Percentiles rank a stretch among this genome's conserved stretches.
phyloP scores from a whole-genome alignment of 1,284 basidiomycete genomes.

The Earliella scabrosa region DNA sequence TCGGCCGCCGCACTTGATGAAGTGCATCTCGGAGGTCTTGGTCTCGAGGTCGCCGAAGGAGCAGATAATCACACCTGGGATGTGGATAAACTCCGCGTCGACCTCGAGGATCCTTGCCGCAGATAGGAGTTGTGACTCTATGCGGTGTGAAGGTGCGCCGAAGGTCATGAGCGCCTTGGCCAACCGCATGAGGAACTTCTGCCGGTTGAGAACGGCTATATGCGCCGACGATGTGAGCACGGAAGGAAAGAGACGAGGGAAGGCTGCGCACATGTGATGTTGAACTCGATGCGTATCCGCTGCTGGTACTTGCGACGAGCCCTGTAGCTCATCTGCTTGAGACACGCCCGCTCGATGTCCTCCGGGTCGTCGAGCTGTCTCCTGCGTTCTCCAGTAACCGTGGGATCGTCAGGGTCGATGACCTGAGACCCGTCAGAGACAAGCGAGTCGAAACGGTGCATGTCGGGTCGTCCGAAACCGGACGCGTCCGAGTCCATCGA shows the following conservation, averaged over 20 bases:
- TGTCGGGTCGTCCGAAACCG: conserved; percentile 11
- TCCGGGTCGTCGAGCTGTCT: conserved; percentile 57
- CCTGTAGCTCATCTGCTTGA: conserved; percentile 68
- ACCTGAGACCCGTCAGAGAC: conserved; percentile 27
- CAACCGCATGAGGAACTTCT: conserved; percentile 66
- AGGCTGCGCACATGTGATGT: conserved; percentile 59
- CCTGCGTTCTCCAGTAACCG: conserved; percentile 33
- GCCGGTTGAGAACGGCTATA: conserved; percentile 57
- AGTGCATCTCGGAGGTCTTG: conserved; percentile 81
- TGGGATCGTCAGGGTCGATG: conserved; percentile 39
- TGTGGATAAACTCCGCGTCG: conserved; percentile 80
- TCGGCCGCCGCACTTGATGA: conserved; percentile 76
- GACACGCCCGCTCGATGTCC: conserved; percentile 59
- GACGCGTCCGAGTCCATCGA: conserved; percentile 15
- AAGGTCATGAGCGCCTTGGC: conserved; percentile 70
- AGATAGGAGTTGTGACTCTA: conserved; percentile 71
- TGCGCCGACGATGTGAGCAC: conserved; percentile 27
- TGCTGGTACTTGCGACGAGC: conserved; percentile 64
- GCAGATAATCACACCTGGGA: conserved; percentile 82
- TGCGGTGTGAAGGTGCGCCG: conserved; percentile 74
- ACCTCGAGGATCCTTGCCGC: conserved; percentile 84
- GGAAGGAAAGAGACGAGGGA: not conserved
- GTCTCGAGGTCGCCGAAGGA: conserved; percentile 83
- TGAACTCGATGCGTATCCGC: conserved; percentile 70
- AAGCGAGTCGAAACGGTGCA: conserved; percentile 16